These are phyloP conservation scores for Fistulifera pelliculosa DNA, from an alignment of 108 stramenopile genomes.

Conservation along the genomic window DNA sequence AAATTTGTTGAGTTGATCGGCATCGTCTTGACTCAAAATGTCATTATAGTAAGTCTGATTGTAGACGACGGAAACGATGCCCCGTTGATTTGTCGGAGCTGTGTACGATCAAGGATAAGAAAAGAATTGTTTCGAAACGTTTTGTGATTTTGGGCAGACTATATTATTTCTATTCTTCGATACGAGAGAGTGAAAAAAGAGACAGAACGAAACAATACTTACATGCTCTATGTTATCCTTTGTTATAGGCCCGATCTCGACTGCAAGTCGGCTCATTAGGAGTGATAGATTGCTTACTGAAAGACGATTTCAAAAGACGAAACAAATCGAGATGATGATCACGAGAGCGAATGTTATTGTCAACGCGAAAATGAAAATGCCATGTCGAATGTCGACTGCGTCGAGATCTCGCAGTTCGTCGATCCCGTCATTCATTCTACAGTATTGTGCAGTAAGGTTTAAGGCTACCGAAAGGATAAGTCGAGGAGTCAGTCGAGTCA, in stretches of 20 bases:
- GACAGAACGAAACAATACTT: slow-evolving; percentile 13
- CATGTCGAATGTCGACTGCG: background rate
- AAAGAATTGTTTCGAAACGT: background rate
- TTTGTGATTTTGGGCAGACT: background rate
- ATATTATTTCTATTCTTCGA: background rate
- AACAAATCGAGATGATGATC: too few species aligned
- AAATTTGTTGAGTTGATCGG: slow-evolving; percentile 61
- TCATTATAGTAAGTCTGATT: slow-evolving; percentile 84
- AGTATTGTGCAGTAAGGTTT: too few species aligned
- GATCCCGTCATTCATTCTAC: too few species aligned
- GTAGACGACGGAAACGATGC: slow-evolving; percentile 88
- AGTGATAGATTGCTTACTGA: background rate
- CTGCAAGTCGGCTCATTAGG: slow-evolving; percentile 8
- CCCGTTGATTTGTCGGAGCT: slow-evolving; percentile 68
- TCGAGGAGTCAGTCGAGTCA: too few species aligned
- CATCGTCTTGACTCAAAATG: slow-evolving; percentile 39
- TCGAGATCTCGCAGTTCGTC: too few species aligned
- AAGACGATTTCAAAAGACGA: too few species aligned
- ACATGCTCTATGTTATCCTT: slow-evolving; percentile 73
- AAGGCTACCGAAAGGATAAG: too few species aligned
- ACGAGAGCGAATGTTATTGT: background rate
- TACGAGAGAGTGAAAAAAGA: background rate
- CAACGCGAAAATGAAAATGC: background rate
- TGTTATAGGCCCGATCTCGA: slow-evolving; percentile 71
- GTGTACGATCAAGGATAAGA: too few species aligned